phyloP scores from a whole-genome alignment of 768 basidiomycete species.

The Pilatotrama ljubarskyi region DNA sequence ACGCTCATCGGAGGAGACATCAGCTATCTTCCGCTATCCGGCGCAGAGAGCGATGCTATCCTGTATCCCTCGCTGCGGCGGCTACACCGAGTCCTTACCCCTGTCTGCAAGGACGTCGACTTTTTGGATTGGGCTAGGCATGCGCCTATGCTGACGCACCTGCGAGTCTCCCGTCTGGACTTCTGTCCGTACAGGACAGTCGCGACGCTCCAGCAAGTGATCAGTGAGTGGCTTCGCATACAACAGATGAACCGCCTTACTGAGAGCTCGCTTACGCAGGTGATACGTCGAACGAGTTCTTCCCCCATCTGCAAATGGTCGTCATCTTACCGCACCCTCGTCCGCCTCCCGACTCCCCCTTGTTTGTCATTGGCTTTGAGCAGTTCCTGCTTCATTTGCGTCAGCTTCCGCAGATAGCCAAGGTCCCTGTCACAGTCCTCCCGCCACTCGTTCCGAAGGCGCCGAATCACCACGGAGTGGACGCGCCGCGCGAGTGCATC shows the following conservation, averaged over 20 bases:
- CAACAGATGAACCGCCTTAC: too few relatives aligned
- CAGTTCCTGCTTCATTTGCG: slow-evolving; percentile 7
- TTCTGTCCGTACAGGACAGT: slow-evolving; percentile 1
- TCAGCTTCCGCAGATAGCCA: neutral
- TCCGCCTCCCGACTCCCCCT: neutral
- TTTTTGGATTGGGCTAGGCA: slow-evolving; percentile 11
- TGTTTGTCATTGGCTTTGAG: neutral
- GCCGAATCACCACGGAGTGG: neutral
- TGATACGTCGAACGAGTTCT: neutral
- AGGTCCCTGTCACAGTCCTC: slow-evolving; percentile 1
- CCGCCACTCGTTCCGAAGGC: slow-evolving; percentile 1
- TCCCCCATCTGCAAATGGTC: slow-evolving; percentile 6
- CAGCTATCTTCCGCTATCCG: slow-evolving; percentile 10
- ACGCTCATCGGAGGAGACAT: slow-evolving; percentile 15
- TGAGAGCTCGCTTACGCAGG: too few relatives aligned
- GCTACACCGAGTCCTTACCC: slow-evolving; percentile 16
- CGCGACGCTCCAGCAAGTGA: neutral
- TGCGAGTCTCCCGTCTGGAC: slow-evolving; percentile 14
- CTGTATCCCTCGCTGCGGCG: slow-evolving; percentile 14
- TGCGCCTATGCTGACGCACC: slow-evolving; percentile 14
- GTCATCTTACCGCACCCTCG: slow-evolving; percentile 16
- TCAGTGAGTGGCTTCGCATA: neutral
- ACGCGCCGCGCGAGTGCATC: slow-evolving; percentile 6
- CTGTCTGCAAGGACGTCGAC: slow-evolving; percentile 8
- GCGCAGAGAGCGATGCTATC: neutral